Percentiles rank a stretch among this genome's conserved stretches.
Conservation (phyloP, 805 yeast genomes). For the Clavispora asparagi region DNA sequence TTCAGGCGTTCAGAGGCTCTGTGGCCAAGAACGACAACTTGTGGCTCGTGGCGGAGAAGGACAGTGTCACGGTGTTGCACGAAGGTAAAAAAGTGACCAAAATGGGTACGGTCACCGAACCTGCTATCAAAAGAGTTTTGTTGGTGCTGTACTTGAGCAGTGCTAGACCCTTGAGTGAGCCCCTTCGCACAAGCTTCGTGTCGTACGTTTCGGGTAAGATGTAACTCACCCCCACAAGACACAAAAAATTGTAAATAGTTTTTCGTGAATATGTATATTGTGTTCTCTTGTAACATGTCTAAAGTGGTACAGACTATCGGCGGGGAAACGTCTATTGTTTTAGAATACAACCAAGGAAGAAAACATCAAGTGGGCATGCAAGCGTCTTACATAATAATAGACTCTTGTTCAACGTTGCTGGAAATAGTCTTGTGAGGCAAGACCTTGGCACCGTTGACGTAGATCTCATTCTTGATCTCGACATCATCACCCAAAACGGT, state of each 20-base stretch:
- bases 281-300: not conserved
- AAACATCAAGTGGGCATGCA: not conserved
- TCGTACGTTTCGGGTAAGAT: conserved; percentile 1
- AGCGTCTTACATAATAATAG: conserved; percentile 83
- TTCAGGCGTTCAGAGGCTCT: conserved; percentile 56
- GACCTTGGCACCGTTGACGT: conserved; percentile 98
- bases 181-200: conserved; percentile 42
- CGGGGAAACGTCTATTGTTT: not conserved
- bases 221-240: not conserved
- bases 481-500: conserved; percentile 99
- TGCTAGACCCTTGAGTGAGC: conserved; percentile 56
- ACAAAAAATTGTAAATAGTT: not conserved
- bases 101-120: conserved; percentile 60
- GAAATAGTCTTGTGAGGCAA: conserved; percentile 98
- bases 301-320: not conserved
- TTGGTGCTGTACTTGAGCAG: conserved; percentile 76
- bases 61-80: conserved; percentile 6
- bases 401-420: conserved; percentile 93
- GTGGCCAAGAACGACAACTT: conserved; percentile 73
- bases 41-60: conserved; percentile 36
- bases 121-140: conserved; percentile 60
- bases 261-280: not conserved
- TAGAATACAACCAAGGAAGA: not conserved
- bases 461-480: conserved; percentile 95
- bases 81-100: conserved; percentile 9